Evolutionary conservation across 345 rosid genomes (phyloP), one percentile per base, ranked within the genome.

Genomic region (Salix suchowensis): DNA sequence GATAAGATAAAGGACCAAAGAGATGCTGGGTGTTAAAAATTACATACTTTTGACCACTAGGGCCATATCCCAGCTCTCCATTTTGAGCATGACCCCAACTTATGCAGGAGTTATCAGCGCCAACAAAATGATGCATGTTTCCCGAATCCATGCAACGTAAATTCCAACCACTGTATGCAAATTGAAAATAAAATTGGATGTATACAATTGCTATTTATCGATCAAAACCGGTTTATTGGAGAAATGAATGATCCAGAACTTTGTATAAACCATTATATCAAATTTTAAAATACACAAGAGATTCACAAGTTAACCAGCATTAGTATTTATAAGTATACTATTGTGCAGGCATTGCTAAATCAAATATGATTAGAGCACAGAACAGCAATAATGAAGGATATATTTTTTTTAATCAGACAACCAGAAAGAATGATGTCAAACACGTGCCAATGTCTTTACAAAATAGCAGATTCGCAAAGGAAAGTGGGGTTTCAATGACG

Each of bases 1-100:
- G 21, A 21, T 32, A 77, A 76, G 37, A 76, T 42, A 54, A 37
- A 52, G 23, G 42, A 68, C 18, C 39, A 55, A 34, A 42, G 23
- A 32, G 36, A 62, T 52, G 21, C 7, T 18, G 11, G 8, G 11
- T 9, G 42, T 32, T 62, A 14, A 55, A 77, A 10, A 73, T 65
- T 15, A 72, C 87, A 28, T 89, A 93, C 98, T 95, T 95, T 79
- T 95, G 98, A 75, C 94, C 97, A 24, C 60, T 77, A 65, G 99
- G 99, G 68, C 99, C 99, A 72, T 96, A 96, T 83, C 98, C 99
- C 65, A 96, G 88, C 79, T 96, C 99, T 67, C 99, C 99, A 78
- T 92, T 86, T 76, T 82, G 92, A 82, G 96, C 99, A 75, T 87
- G 92, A 72, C 99, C 99, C 98, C 98, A 96, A 77, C 99, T 96